Conservation (phyloP, 2,329 filamentous ascomycete species). For the Botrytis fabae region DNA sequence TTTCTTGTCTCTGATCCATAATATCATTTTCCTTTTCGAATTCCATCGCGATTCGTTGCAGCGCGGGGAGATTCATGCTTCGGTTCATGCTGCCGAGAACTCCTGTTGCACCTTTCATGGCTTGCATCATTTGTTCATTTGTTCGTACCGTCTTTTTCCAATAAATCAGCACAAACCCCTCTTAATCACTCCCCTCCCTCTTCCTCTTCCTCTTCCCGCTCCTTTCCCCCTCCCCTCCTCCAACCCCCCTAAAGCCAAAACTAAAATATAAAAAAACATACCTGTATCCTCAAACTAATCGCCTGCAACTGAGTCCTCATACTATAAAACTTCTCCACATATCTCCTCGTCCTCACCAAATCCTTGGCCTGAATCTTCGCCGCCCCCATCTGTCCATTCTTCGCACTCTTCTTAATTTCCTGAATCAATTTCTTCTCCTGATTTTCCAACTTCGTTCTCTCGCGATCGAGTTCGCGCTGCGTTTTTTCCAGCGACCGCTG, state of each 20-base stretch:
- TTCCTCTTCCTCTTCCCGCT: background rate
- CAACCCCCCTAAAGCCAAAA: too few relatives aligned
- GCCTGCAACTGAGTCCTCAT: slow-evolving; percentile 98
- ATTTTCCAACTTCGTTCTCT: slow-evolving; percentile 93
- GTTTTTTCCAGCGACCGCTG: slow-evolving; percentile 97
- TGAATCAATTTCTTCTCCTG: slow-evolving; percentile 96
- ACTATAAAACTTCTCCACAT: slow-evolving; percentile 97
- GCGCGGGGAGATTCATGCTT: slow-evolving; percentile 92
- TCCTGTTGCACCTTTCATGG: slow-evolving; percentile 96
- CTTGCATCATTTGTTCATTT: slow-evolving; percentile 99
- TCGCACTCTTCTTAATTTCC: slow-evolving; percentile 97
- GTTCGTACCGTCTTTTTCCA: slow-evolving; percentile 81
- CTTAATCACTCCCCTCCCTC: background rate
- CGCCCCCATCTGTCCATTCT: slow-evolving; percentile 97
- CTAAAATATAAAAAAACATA: slow-evolving; percentile 43
- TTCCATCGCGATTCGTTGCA: slow-evolving; percentile 97
- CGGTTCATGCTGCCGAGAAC: slow-evolving; percentile 96
- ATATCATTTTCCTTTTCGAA: slow-evolving; percentile 99
- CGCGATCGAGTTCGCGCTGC: slow-evolving; percentile 91
- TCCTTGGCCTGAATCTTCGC: slow-evolving; percentile 99
- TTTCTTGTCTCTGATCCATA: slow-evolving; percentile 98
- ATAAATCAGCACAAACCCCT: slow-evolving; percentile 4
- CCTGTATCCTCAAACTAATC: slow-evolving; percentile 91
- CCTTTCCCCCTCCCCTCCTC: background rate
- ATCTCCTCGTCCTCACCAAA: slow-evolving; percentile 86